These are phyloP conservation scores for Nemania sp. DNA, from an alignment of 2,329 filamentous ascomycete genomes.

Conservation along the genomic window DNA sequence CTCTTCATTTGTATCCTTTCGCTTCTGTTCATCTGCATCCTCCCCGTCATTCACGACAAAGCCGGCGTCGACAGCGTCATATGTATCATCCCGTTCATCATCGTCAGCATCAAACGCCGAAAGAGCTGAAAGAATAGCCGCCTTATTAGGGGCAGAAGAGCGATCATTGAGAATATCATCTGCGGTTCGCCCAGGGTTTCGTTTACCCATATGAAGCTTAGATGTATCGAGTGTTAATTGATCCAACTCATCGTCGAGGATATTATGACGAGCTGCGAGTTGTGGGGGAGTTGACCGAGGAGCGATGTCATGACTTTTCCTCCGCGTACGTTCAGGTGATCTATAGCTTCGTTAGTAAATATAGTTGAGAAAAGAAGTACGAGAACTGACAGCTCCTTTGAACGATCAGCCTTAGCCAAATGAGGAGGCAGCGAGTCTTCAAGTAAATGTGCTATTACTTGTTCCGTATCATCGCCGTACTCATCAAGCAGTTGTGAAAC, in stretches of 20 bases:
- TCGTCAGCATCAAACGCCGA: conserved; percentile 93
- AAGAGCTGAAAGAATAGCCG: conserved; percentile 87
- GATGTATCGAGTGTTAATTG: conserved; percentile 73
- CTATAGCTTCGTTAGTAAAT: conserved; percentile 37
- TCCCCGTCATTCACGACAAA: conserved; percentile 81
- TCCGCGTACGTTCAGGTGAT: conserved; percentile 47
- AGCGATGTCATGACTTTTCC: conserved; percentile 60
- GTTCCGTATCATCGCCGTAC: conserved; percentile 81
- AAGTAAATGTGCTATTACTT: conserved; percentile 83
- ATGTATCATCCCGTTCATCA: conserved; percentile 96
- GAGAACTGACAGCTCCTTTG: conserved; percentile 69
- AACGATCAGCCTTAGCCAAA: conserved; percentile 72
- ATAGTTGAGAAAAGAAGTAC: background rate
- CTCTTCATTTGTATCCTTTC: conserved; percentile 72
- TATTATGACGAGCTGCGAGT: conserved; percentile 73
- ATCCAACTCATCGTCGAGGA: conserved; percentile 84
- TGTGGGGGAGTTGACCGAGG: conserved; percentile 70
- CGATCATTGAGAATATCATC: conserved; percentile 77
- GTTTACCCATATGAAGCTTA: conserved; percentile 83
- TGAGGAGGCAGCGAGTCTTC: conserved; percentile 80
- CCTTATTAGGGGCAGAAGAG: conserved; percentile 76
- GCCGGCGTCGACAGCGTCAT: conserved; percentile 91
- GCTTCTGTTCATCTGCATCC: conserved; percentile 59
- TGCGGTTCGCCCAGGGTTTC: conserved; percentile 71
- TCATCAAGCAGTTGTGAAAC: conserved; percentile 82